Base-by-base conservation (phyloP, 2,329 filamentous ascomycete genomes). In the Arthrinium puccinioides region DNA sequence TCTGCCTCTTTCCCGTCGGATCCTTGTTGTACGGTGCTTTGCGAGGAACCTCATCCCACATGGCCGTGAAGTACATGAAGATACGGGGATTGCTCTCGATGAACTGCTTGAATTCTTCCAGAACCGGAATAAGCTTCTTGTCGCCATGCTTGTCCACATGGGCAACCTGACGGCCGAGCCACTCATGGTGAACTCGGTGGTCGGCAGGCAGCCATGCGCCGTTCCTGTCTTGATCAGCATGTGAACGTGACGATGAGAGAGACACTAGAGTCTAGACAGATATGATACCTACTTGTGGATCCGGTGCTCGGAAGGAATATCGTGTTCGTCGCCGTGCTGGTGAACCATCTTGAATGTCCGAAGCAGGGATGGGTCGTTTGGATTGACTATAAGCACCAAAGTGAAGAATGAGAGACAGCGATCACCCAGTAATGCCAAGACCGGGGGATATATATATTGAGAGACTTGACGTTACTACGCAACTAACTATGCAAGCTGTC, bases 1-100 rank as follows among this genome's bases (percentile, higher is more conserved):
- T 74, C 57, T 83, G 77, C 23, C 63, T 68, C 37, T 69, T 64
- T 2, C 79, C 80, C 1, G 72, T 76, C 1, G 80, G 79, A 42
- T 84, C 80, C 6, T 62, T 64, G 41, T 57, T 53, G 57, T 86
- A 86, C 0, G 74, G 73, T 14, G 67, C 61, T 55, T 76, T 78
- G 21, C 55, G 52, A 0, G 82, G 81, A 15, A 85, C 65, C 58
- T 86, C 76, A 21, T 74, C 64, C 58, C 82, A 86, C 82, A 86
- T 86, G 44, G 71, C 64, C 18, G 64, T 63, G 51, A 84, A 76
- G 54, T 79, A 75, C 69, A 85, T 79, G 62, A 76, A 80, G 19
- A 86, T 62, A 16, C 78, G 70, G 2, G 79, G 62, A 44, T 77
- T 77, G 20, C 56, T 56, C 54, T 86, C 81, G 44, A 87, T 85